Conservation (phyloP, 495 filamentous ascomycete genomes). For the Hypoxylon crocopeplum region DNA sequence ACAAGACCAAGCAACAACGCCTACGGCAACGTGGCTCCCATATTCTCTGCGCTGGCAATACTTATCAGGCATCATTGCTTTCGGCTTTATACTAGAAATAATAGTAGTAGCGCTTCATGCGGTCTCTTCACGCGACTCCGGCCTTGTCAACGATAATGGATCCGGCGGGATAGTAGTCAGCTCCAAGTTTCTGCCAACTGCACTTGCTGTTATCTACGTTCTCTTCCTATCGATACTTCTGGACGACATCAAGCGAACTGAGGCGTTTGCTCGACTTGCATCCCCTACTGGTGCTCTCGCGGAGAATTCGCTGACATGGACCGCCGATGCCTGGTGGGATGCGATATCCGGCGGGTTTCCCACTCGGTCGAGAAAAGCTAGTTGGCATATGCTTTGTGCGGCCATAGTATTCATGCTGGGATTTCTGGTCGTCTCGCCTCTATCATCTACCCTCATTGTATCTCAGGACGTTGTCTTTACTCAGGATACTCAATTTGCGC, state of each 20-base stretch:
- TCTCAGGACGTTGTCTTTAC: conserved; percentile 35
- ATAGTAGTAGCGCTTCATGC: conserved; percentile 18
- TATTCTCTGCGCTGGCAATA: conserved; percentile 26
- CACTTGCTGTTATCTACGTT: conserved; percentile 43
- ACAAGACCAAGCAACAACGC: not conserved
- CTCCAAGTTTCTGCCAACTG: conserved; percentile 45
- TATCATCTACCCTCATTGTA: conserved; percentile 45
- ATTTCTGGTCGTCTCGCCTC: conserved; percentile 43
- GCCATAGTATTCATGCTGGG: conserved; percentile 42
- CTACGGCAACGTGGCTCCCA: conserved; percentile 28
- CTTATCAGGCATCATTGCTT: conserved; percentile 17
- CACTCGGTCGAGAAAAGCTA: conserved; percentile 22
- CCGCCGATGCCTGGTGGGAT: conserved; percentile 40
- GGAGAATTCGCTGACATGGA: conserved; percentile 34
- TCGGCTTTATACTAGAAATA: conserved; percentile 32
- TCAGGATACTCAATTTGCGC: conserved; percentile 26
- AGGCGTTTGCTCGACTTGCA: conserved; percentile 45
- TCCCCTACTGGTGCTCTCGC: conserved; percentile 37
- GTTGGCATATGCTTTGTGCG: conserved; percentile 41
- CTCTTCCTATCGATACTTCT: conserved; percentile 40
- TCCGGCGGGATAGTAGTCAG: conserved; percentile 41
- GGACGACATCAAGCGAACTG: conserved; percentile 44
- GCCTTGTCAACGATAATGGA: conserved; percentile 40
- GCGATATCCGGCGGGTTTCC: conserved; percentile 37
- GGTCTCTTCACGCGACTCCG: conserved; percentile 32